Base-by-base conservation (phyloP, 2,329 filamentous ascomycete genomes). In the Cladophialophora chaetospira region DNA sequence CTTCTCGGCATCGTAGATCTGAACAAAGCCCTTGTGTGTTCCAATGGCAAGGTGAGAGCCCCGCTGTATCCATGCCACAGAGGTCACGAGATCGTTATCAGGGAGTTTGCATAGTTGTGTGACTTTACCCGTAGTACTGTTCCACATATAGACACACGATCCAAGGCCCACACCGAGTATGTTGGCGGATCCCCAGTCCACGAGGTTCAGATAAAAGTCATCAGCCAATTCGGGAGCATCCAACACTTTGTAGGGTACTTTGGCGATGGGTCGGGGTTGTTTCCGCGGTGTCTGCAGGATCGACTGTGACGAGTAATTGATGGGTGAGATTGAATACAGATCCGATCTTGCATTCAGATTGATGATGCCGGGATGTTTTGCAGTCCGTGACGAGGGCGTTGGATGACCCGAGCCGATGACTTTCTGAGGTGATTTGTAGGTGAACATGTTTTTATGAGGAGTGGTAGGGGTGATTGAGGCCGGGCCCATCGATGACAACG, bases 71-170 rank as follows among this genome's bases (percentile, higher is more conserved):
- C 94, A 99, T 55, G 88, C 95, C 9, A 99, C 94, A 66, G 92
- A 97, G 2, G 94, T 99, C 1, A 99, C 93, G 0, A 87, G 92
- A 70, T 99, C 94, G 36, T 65, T 65, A 67, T 96, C 92, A 63
- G 89, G 87, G 10, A 97, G 78, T 43, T 95, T 93, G 73, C 94
- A 97, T 8, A 99, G 82, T 73, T 95, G 96, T 59, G 91, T 96
- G 2, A 99, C 94, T 63, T 89, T 85, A 61, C 93, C 94, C 5
- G 88, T 88, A 65, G 91, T 86, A 3, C 92, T 94, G 71, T 97
- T 96, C 94, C 94, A 99, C 85, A 97, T 94, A 70, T 97, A 99
- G 4, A 99, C 94, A 65, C 90, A 95, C 15, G 88, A 90, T 15
- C 92, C 92, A 23, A 99, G 77, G 0, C 94, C 94, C 40, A 99